Conservation (phyloP, 2,329 filamentous ascomycete species). For the Colletotrichum lindemuthianum region DNA sequence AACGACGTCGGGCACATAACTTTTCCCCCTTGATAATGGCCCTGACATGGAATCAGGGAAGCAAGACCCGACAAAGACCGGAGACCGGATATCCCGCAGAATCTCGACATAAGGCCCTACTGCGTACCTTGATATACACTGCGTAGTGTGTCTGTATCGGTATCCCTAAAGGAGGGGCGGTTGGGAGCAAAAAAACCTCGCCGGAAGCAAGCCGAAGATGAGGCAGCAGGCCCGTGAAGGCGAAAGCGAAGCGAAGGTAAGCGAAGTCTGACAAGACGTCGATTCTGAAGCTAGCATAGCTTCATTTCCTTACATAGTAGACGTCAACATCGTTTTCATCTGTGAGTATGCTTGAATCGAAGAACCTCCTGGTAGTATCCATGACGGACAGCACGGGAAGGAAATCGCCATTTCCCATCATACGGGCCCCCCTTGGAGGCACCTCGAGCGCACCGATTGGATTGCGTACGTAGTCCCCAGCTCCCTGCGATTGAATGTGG, state of each 20-base stretch:
- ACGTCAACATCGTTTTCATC: conserved; percentile 5
- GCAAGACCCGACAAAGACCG: not conserved
- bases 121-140: not conserved
- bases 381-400: conserved; percentile 2
- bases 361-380: conserved; percentile 11
- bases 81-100: conserved; percentile 9
- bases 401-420: not conserved
- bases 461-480: conserved; percentile 21
- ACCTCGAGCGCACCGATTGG: not conserved
- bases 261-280: not conserved
- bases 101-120: conserved; percentile 5
- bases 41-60: conserved; percentile 2
- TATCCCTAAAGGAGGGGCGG: not conserved
- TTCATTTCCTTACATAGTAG: not conserved
- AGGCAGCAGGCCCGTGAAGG: not conserved
- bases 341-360: conserved; percentile 28
- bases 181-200: conserved; percentile 1
- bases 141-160: not conserved
- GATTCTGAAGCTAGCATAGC: conserved; percentile 4
- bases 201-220: not conserved
- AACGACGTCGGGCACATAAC: conserved; percentile 14
- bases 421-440: too few species aligned
- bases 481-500: conserved; percentile 10
- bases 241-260: not conserved
- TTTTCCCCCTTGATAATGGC: not conserved